Evolutionary conservation across 352 stramenopile species (phyloP).

Genomic region (Globisporangium perplexum): DNA sequence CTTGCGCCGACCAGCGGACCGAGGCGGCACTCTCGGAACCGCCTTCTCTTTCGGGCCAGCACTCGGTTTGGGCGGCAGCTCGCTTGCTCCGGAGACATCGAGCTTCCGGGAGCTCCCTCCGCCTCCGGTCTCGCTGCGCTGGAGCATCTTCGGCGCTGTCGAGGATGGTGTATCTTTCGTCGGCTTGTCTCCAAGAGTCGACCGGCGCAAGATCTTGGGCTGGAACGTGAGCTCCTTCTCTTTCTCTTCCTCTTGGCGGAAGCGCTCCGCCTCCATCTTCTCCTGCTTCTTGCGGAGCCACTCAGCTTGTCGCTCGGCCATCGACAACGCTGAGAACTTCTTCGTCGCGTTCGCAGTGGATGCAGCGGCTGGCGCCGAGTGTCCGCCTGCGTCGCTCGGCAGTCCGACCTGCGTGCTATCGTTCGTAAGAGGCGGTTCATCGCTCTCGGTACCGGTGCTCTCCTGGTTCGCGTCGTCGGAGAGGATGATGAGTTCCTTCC

Average conservation of each 20-base stretch:
- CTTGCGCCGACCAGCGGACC: constrained; percentile 15
- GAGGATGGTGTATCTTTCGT: constrained; percentile 14
- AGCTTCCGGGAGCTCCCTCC: constrained; percentile 13
- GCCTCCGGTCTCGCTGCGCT: constrained; percentile 12
- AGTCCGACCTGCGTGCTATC: constrained; percentile 9
- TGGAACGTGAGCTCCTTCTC: constrained; percentile 82
- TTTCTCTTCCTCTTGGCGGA: constrained; percentile 60
- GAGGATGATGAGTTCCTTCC: constrained; percentile 75
- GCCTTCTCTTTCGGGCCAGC: constrained; percentile 24
- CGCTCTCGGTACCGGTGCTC: constrained; percentile 13
- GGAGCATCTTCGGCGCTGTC: constrained; percentile 3
- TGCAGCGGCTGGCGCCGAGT: not conserved
- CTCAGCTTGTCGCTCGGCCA: constrained; percentile 76
- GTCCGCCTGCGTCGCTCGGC: not conserved
- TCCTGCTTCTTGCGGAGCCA: constrained; percentile 78
- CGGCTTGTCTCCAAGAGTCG: constrained; percentile 48
- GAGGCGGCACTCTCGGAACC: constrained; percentile 28
- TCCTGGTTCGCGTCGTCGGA: constrained; percentile 36
- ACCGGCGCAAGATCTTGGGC: constrained; percentile 68
- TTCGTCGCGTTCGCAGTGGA: constrained; percentile 18
- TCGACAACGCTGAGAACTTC: constrained; percentile 58
- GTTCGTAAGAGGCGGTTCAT: constrained; percentile 17
- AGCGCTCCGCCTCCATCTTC: constrained; percentile 59
- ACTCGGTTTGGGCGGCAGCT: constrained; percentile 1
- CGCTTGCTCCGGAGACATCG: constrained; percentile 3